Base-by-base conservation (phyloP, 208 protist species). In the Trypanosoma scelopori region DNA sequence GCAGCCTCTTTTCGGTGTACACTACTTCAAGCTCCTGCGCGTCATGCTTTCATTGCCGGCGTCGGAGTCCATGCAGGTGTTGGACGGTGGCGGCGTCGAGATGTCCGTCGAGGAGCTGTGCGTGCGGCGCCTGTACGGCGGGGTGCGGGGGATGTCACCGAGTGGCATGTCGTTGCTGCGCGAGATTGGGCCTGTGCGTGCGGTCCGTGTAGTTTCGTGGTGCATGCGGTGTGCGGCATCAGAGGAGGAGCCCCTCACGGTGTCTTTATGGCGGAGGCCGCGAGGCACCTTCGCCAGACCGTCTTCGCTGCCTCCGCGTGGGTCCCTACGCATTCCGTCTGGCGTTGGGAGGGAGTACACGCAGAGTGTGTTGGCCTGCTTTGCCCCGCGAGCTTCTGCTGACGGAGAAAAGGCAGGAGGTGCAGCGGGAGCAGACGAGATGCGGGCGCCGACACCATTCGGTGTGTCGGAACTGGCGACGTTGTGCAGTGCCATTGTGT, bases 401-500 rank as follows among this genome's bases (percentile, higher is more conserved):
- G 32, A 43, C 43, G 5, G 12, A n/a, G 27, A 22, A 2, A 15
- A 39, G 11, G 18, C 27, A 2, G 23, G 7, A 15, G 4, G 4
- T 20, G 20, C 20, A 25, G 3, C 41, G 18, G 27, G 4, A 6
- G 20, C 20, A 25, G 3, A 5, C 7, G 27, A 30, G 3, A 49
- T 27, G 18, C 45, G 6, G 43, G 46, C 3, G 53, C 58, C 16
- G 16, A 32, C 1, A 47, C 0, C 6, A 43, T 59, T 71, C 55
- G 20, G 39, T 23, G 79, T 84, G 18, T 71, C 48, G 41, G 79
- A 88, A 35, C 45, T 88, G 2, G 85, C 85, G 7, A 57, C 71
- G 16, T 65, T 91, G 15, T 91, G 81, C 59, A 69, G 74, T 11
- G 79, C 85, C 2, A 68, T 91, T 60, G 66, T 91, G 1, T 88